Evolutionary conservation across 306 rosid species (phyloP).

Genomic region (Clitoria ternatea): DNA sequence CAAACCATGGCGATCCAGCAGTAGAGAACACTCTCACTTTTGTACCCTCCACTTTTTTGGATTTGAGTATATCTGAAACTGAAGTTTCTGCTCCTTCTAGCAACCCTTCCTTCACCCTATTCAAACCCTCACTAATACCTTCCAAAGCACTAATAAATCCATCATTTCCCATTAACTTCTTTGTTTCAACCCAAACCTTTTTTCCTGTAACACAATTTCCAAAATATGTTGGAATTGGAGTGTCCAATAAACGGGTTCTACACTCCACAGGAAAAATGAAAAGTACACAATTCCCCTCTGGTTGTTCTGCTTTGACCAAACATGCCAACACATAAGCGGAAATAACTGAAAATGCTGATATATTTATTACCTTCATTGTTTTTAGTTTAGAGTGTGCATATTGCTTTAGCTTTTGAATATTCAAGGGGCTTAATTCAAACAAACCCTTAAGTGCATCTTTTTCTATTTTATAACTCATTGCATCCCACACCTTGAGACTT

Average conservation of each 20-base stretch:
- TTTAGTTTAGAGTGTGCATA: not conserved
- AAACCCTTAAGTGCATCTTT: not conserved
- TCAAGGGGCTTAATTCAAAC: constrained; percentile 9
- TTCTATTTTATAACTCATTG: fast-evolving
- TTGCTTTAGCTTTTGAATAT: constrained; percentile 18
- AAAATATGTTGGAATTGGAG: constrained; percentile 35
- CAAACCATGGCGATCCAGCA: constrained; percentile 50
- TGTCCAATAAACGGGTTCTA: constrained; percentile 31
- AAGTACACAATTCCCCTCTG: not conserved
- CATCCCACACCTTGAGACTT: constrained; percentile 10
- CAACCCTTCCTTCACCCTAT: constrained; percentile 10
- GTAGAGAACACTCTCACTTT: not conserved
- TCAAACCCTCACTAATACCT: constrained; percentile 16
- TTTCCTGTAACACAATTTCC: constrained; percentile 37
- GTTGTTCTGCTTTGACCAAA: constrained; percentile 22
- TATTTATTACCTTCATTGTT: not conserved
- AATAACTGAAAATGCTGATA: constrained; percentile 28
- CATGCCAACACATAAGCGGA: constrained; percentile 35
- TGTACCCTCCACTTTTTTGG: not conserved
- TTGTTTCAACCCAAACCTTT: not conserved
- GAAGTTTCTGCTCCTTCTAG: constrained; percentile 1
- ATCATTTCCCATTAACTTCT: not conserved
- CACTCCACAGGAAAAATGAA: constrained; percentile 11
- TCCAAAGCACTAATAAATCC: constrained; percentile 21
- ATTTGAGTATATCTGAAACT: not conserved